Evolutionary conservation across 2,329 filamentous ascomycete genomes (phyloP).

Genomic region (Fusarium brachygibbosum): DNA sequence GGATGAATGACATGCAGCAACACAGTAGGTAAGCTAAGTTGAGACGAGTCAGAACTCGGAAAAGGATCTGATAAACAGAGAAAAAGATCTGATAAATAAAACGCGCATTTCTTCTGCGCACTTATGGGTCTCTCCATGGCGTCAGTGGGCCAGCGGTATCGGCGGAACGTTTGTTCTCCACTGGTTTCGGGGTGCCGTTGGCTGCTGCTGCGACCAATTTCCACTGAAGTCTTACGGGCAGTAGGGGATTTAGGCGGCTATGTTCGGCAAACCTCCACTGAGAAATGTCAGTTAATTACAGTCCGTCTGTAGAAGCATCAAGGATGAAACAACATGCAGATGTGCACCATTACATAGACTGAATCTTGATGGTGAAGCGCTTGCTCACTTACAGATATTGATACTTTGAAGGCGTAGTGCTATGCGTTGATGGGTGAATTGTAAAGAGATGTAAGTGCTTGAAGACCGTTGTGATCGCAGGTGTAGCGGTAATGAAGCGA

Average conservation of each 20-base stretch:
- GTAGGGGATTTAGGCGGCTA: slow-evolving; percentile 22
- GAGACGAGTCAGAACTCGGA: slow-evolving; percentile 21
- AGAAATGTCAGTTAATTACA: no score
- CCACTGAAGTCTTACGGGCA: background rate
- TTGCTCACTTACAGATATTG: no score
- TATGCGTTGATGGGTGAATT: no score
- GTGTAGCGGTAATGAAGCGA: no score
- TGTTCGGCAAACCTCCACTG: slow-evolving; percentile 16
- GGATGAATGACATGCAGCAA: slow-evolving; percentile 20
- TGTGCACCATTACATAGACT: no score
- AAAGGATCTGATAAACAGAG: slow-evolving; percentile 38
- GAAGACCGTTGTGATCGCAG: no score
- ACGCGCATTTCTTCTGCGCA: slow-evolving; percentile 25
- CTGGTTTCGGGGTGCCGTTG: background rate
- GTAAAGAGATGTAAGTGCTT: no score
- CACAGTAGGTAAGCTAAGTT: slow-evolving; percentile 3
- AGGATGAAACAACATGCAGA: no score
- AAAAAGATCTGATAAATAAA: slow-evolving; percentile 39
- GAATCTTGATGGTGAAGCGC: no score
- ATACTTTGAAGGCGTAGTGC: no score
- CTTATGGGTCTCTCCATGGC: slow-evolving; percentile 35
- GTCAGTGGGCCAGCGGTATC: slow-evolving; percentile 33
- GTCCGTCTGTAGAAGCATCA: background rate
- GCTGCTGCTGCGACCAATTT: background rate
- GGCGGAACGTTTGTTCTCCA: slow-evolving; percentile 12